Percentiles rank a stretch among this genome's conserved stretches.
These are phyloP conservation scores for Cryphonectria radicalis DNA, from an alignment of 2,329 filamentous ascomycete genomes.

Conservation along the genomic window DNA sequence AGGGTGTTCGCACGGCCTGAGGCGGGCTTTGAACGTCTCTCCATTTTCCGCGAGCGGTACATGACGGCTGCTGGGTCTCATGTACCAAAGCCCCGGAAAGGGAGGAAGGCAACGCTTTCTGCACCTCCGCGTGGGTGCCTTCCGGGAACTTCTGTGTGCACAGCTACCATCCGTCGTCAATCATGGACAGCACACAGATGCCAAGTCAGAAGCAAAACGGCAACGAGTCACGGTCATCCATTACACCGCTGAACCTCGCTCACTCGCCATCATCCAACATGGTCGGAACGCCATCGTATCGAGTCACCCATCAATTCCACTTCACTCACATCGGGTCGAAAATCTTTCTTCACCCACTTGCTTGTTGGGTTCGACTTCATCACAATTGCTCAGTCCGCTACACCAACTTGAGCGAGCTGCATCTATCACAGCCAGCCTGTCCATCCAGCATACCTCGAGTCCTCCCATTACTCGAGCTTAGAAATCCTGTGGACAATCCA, in stretches of 20 bases:
- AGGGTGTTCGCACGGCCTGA: background rate
- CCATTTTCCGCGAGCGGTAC: slow-evolving; percentile 11
- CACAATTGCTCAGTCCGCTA: no score
- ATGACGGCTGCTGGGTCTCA: slow-evolving; percentile 21
- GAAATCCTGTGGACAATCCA: no score
- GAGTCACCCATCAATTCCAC: background rate
- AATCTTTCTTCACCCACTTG: background rate
- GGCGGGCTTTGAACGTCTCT: slow-evolving; percentile 12
- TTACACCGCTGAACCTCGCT: background rate
- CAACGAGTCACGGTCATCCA: background rate
- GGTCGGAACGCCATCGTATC: background rate
- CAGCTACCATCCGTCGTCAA: slow-evolving; percentile 8
- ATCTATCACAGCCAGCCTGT: no score
- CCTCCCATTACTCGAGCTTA: no score
- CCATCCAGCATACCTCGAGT: no score
- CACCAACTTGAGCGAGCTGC: no score
- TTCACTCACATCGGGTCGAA: background rate
- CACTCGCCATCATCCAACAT: background rate
- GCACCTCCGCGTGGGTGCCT: slow-evolving; percentile 25
- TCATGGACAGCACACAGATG: slow-evolving; percentile 16
- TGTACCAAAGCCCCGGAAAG: slow-evolving; percentile 9
- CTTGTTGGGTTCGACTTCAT: no score
- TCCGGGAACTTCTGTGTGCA: slow-evolving; percentile 25
- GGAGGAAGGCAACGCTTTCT: slow-evolving; percentile 25
- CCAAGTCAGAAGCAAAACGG: slow-evolving; percentile 16